Conservation (phyloP, 2,329 filamentous ascomycete species). For the Triangularia setosa region DNA sequence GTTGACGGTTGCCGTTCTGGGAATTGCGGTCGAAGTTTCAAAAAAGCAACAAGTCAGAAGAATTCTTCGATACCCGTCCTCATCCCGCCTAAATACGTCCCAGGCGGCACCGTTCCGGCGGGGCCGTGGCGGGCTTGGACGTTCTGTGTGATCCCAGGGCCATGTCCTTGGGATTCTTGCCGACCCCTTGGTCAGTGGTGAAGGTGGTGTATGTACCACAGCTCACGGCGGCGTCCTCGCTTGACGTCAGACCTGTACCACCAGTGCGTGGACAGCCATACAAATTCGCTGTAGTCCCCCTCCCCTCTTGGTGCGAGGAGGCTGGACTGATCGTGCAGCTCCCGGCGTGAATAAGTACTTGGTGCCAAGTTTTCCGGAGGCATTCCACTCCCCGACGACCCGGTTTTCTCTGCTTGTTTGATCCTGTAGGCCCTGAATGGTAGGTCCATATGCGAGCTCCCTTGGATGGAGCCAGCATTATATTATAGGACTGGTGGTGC, state of each 20-base stretch:
- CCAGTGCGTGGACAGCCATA: slow-evolving; percentile 1
- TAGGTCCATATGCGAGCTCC: slow-evolving; percentile 15
- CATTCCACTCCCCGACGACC: slow-evolving; percentile 17
- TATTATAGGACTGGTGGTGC: slow-evolving; percentile 6
- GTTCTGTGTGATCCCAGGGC: slow-evolving; percentile 30
- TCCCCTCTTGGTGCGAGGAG: slow-evolving; percentile 1
- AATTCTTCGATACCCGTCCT: slow-evolving; percentile 23
- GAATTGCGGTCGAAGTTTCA: not conserved
- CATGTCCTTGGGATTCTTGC: slow-evolving; percentile 32
- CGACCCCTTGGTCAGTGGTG: slow-evolving; percentile 11
- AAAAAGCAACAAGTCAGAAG: slow-evolving; percentile 5
- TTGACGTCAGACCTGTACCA: slow-evolving; percentile 20
- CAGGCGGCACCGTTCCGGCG: slow-evolving; percentile 22
- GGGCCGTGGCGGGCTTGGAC: slow-evolving; percentile 25
- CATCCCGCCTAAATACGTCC: slow-evolving; percentile 22
- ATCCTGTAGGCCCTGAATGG: slow-evolving; percentile 8
- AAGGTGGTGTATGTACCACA: slow-evolving; percentile 17
- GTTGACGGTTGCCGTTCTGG: not conserved
- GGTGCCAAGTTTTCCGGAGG: slow-evolving; percentile 19
- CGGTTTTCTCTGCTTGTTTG: slow-evolving; percentile 20
- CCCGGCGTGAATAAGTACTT: not conserved
- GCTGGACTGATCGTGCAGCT: not conserved
- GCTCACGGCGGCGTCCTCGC: slow-evolving; percentile 6
- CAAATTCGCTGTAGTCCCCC: not conserved
- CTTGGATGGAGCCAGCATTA: slow-evolving; percentile 11